phyloP scores from a whole-genome alignment of 1,284 basidiomycete species.

The Wallemia ichthyophaga region DNA sequence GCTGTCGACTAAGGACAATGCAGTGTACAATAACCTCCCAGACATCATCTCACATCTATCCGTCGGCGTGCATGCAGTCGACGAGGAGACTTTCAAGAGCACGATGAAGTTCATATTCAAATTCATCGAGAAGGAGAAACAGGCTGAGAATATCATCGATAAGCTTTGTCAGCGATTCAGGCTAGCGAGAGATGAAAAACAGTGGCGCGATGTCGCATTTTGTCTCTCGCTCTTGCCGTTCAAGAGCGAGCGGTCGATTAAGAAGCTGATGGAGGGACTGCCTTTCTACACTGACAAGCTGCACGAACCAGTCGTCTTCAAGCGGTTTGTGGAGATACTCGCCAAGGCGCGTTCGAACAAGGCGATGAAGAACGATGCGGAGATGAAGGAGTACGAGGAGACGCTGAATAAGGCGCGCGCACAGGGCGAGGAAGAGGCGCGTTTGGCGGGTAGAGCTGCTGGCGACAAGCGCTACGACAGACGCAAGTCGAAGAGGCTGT shows the following conservation, averaged over 20 bases:
- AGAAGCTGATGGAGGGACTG: slow-evolving; percentile 78
- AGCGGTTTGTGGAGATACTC: slow-evolving; percentile 64
- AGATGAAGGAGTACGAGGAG: slow-evolving; percentile 70
- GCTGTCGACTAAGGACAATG: slow-evolving; percentile 82
- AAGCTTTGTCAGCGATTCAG: slow-evolving; percentile 86
- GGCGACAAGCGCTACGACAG: background rate
- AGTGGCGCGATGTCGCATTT: slow-evolving; percentile 93
- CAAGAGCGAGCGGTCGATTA: slow-evolving; percentile 84
- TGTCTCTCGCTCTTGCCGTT: slow-evolving; percentile 80
- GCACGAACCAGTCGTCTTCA: slow-evolving; percentile 56
- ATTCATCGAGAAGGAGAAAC: slow-evolving; percentile 94
- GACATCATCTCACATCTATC: slow-evolving; percentile 88
- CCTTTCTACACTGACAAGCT: slow-evolving; percentile 85
- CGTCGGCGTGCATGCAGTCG: slow-evolving; percentile 71
- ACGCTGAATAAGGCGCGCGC: slow-evolving; percentile 51
- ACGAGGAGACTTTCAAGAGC: slow-evolving; percentile 66
- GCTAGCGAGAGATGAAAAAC: slow-evolving; percentile 54
- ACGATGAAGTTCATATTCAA: slow-evolving; percentile 88
- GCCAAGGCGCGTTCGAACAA: slow-evolving; percentile 54
- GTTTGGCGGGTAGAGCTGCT: slow-evolving; percentile 44
- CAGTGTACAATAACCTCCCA: slow-evolving; percentile 92
- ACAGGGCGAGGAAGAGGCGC: slow-evolving; percentile 72
- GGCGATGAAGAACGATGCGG: slow-evolving; percentile 55
- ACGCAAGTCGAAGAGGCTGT: background rate
- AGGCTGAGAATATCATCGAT: slow-evolving; percentile 79